A percentile compares a stretch with the other conserved stretches of the same genome.
These are phyloP conservation scores for Adansonia madagascariensis DNA, from an alignment of 441 rosid genomes.

Conservation along the genomic window DNA sequence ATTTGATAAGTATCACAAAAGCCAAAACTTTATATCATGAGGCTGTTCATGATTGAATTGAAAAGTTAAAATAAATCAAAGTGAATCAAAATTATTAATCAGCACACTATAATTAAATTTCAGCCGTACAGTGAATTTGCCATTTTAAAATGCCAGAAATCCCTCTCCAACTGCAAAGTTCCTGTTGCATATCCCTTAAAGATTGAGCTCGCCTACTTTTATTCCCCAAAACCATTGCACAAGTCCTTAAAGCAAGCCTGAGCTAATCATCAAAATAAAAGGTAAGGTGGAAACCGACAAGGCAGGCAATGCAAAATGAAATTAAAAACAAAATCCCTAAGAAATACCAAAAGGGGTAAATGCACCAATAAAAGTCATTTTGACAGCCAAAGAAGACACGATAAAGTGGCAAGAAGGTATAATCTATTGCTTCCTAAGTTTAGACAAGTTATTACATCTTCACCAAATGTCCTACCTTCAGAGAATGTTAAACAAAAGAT, in stretches of 20 bases:
- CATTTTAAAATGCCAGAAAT: conserved; percentile 17
- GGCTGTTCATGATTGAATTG: conserved; percentile 25
- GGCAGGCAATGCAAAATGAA: conserved; percentile 6
- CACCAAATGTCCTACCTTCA: conserved; percentile 9
- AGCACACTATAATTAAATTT: neutral
- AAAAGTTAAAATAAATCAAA: conserved; percentile 13
- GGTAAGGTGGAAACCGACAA: conserved; percentile 25
- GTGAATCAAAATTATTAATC: neutral
- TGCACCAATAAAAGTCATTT: conserved; percentile 21
- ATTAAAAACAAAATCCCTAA: neutral
- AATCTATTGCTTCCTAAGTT: conserved; percentile 17
- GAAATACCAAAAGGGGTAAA: neutral
- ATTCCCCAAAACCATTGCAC: conserved; percentile 36
- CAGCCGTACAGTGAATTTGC: conserved; percentile 22
- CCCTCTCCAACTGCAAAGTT: conserved; percentile 15
- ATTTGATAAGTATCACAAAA: conserved; percentile 27
- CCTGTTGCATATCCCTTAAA: conserved; percentile 23
- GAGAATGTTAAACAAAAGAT: conserved; percentile 16
- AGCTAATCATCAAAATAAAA: conserved; percentile 31
- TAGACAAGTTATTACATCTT: conserved; percentile 3
- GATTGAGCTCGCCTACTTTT: conserved; percentile 23
- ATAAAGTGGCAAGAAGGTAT: neutral
- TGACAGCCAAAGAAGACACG: conserved; percentile 18
- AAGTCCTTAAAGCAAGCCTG: conserved; percentile 27
- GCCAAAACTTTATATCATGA: conserved; percentile 24